These are phyloP conservation scores for Kodamaea plutei DNA, from an alignment of 1,139 yeast species.

Conservation along the genomic window DNA sequence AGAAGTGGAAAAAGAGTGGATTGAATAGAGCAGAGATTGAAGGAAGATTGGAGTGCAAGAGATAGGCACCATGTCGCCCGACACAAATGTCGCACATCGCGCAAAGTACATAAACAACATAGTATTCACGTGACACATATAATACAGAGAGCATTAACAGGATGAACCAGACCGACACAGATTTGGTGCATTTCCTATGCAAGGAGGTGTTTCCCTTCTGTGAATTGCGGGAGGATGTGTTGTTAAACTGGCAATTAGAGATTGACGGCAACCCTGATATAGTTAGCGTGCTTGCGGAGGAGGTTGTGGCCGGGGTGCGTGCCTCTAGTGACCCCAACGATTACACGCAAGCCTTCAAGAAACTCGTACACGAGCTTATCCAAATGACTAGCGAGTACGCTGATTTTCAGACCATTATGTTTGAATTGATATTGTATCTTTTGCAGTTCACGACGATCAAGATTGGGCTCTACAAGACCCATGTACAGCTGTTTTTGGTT, in stretches of 20 bases:
- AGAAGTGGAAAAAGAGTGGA: too few relatives aligned
- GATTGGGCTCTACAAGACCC: conserved; percentile 18
- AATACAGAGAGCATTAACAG: too few relatives aligned
- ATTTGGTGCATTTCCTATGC: conserved; percentile 17
- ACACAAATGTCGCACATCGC: too few relatives aligned
- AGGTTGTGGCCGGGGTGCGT: conserved; percentile 10
- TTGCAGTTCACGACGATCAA: conserved; percentile 23
- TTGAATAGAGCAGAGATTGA: too few relatives aligned
- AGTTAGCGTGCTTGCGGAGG: conserved; percentile 8
- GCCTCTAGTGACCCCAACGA: conserved; percentile 1
- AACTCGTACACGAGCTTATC: conserved; percentile 17
- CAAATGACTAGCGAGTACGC: conserved; percentile 20
- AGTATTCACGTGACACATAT: too few relatives aligned
- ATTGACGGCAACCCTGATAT: conserved; percentile 19
- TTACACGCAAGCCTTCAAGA: conserved; percentile 5
- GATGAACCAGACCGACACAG: conserved; percentile 7
- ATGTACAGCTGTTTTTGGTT: conserved; percentile 21
- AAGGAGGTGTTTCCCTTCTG: conserved; percentile 22
- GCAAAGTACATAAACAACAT: too few relatives aligned
- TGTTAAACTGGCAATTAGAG: conserved; percentile 39
- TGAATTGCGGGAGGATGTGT: conserved; percentile 25
- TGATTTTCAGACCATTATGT: conserved; percentile 31
- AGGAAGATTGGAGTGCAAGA: too few relatives aligned
- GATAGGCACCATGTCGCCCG: too few relatives aligned
- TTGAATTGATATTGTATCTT: conserved; percentile 26